Evolutionary conservation across 257 asterid species (phyloP).

Genomic region (Marsdenia floribunda): DNA sequence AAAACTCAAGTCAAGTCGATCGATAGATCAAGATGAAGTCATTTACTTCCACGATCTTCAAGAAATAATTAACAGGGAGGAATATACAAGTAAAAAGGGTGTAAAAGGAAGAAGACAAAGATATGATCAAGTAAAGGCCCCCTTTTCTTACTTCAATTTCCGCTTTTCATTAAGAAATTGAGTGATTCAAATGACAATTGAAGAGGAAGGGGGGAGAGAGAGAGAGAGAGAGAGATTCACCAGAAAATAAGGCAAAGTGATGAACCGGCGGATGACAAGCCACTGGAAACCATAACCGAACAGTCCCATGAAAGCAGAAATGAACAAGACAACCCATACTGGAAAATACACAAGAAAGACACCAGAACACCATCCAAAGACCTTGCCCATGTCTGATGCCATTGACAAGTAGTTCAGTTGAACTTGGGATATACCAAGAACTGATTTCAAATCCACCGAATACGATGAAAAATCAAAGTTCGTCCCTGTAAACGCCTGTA

Average conservation of each 20-base stretch:
- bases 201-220: not conserved
- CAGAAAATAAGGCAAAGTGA: slow-evolving; percentile 52
- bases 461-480: slow-evolving; percentile 54
- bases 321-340: slow-evolving; percentile 38
- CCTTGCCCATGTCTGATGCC: slow-evolving; percentile 65
- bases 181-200: too few relatives aligned
- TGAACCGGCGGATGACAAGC: slow-evolving; percentile 40
- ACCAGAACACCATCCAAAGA: slow-evolving; percentile 72
- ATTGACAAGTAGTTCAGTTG: slow-evolving; percentile 50
- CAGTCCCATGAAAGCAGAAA: slow-evolving; percentile 58
- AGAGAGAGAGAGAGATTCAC: slow-evolving; percentile 21
- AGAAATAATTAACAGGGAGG: not conserved
- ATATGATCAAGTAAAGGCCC: not conserved
- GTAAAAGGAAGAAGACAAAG: not conserved
- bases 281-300: slow-evolving; percentile 58
- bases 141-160: not conserved
- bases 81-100: too few relatives aligned
- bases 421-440: slow-evolving; percentile 46
- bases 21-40: not conserved
- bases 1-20: not conserved
- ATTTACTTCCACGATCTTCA: not conserved
- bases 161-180: too few relatives aligned
- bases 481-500: slow-evolving; percentile 69
- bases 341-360: slow-evolving; percentile 41
- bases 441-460: slow-evolving; percentile 46